Conservation (phyloP, 768 basidiomycete species). For the Termitomyces sp. region DNA sequence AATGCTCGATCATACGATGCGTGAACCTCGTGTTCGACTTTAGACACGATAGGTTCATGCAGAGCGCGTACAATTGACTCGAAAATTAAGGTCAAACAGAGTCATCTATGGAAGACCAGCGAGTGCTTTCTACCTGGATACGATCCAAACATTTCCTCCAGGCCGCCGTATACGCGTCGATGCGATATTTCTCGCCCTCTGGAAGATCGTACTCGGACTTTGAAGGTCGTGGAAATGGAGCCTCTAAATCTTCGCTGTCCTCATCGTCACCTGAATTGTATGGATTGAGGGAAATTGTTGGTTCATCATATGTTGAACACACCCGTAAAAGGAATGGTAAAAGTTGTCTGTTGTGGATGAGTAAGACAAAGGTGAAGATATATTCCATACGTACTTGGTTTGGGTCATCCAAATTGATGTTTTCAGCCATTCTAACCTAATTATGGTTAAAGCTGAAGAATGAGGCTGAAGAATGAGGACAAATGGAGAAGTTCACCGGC, state of each 20-base stretch:
- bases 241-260: neutral
- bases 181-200: slow-evolving; percentile 26
- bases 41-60: slow-evolving; percentile 42
- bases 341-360: slow-evolving; percentile 8
- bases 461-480: neutral
- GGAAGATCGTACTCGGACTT: slow-evolving; percentile 11
- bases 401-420: neutral
- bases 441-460: neutral
- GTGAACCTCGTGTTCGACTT: slow-evolving; percentile 38
- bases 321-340: slow-evolving; percentile 17
- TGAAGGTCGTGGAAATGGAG: slow-evolving; percentile 3
- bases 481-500: neutral
- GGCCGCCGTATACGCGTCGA: slow-evolving; percentile 48
- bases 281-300: neutral
- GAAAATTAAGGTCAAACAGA: neutral
- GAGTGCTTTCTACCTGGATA: slow-evolving; percentile 41
- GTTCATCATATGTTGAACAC: neutral
- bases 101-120: neutral
- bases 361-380: neutral
- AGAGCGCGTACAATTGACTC: slow-evolving; percentile 37
- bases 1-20: slow-evolving; percentile 40
- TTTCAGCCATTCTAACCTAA: neutral
- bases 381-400: slow-evolving; percentile 2
- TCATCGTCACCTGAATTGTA: neutral
- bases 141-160: slow-evolving; percentile 58